Conservation (phyloP, 176 grass and related monocot genomes). For the Lolium rigidum region DNA sequence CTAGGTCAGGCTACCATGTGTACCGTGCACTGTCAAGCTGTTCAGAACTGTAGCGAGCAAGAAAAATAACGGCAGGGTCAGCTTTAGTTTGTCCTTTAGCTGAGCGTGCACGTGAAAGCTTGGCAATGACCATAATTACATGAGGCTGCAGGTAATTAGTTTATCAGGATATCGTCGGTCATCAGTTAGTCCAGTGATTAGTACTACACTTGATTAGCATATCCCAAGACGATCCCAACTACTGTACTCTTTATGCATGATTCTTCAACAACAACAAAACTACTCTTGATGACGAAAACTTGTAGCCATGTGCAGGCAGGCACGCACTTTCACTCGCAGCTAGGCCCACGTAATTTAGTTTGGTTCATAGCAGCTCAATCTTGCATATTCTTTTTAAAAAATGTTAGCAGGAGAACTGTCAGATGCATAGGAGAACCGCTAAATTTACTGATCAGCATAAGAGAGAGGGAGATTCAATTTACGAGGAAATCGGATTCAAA, state of each 20-base stretch:
- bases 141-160: not conserved
- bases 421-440: too few species aligned
- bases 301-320: not conserved
- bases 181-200: not conserved
- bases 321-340: too few species aligned
- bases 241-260: not conserved
- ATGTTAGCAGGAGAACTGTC: too few species aligned
- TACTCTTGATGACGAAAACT: not conserved
- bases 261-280: not conserved
- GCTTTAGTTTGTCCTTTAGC: constrained; percentile 23
- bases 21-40: not conserved
- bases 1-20: not conserved
- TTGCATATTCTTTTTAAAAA: too few species aligned
- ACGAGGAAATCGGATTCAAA: too few species aligned
- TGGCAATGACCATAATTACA: not conserved
- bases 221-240: not conserved
- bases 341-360: not conserved
- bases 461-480: too few species aligned
- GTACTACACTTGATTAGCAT: not conserved
- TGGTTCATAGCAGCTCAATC: too few species aligned
- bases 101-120: constrained; percentile 28
- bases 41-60: not conserved
- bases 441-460: too few species aligned
- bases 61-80: constrained; percentile 11
- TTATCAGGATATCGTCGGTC: not conserved